phyloP scores from a whole-genome alignment of 208 protist species.

The Acanthamoeba healyi region DNA sequence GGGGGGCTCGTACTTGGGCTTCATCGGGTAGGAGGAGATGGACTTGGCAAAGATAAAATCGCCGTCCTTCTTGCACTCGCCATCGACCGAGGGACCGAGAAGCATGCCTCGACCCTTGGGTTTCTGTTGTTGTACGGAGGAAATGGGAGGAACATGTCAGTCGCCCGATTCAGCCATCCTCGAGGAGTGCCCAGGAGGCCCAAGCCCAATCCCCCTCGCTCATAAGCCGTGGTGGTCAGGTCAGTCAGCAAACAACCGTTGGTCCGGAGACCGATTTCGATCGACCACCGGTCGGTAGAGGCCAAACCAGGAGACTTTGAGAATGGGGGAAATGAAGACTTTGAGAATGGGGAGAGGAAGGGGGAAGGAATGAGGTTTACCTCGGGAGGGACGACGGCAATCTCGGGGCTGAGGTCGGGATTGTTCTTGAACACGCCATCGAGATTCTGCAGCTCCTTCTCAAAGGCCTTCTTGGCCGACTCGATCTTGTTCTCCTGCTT shows the following conservation, averaged over 20 bases:
- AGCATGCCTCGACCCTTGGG: not conserved
- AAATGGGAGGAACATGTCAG: not conserved
- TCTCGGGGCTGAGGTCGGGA: not conserved
- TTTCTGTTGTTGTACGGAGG: too few species aligned
- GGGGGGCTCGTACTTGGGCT: not conserved
- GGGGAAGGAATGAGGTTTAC: not conserved
- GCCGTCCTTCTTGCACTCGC: too few species aligned
- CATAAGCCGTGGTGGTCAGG: too few species aligned
- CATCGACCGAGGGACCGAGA: not conserved
- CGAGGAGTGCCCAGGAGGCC: too few species aligned
- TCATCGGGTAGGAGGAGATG: not conserved
- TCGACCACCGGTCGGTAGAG: too few species aligned
- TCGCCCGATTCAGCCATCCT: too few species aligned
- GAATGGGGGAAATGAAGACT: not conserved
- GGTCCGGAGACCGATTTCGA: too few species aligned
- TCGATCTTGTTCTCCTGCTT: constrained; percentile 25
- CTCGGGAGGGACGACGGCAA: not conserved
- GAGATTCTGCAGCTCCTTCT: not conserved
- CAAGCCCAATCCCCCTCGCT: too few species aligned
- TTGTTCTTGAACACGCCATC: constrained; percentile 6
- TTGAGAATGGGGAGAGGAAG: not conserved
- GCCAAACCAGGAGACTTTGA: too few species aligned
- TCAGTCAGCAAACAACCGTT: too few species aligned
- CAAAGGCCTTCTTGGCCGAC: not conserved
- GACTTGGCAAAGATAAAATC: not conserved